These are phyloP conservation scores for Globisporangium barbulae DNA, from an alignment of 352 stramenopile genomes.

Conservation along the genomic window DNA sequence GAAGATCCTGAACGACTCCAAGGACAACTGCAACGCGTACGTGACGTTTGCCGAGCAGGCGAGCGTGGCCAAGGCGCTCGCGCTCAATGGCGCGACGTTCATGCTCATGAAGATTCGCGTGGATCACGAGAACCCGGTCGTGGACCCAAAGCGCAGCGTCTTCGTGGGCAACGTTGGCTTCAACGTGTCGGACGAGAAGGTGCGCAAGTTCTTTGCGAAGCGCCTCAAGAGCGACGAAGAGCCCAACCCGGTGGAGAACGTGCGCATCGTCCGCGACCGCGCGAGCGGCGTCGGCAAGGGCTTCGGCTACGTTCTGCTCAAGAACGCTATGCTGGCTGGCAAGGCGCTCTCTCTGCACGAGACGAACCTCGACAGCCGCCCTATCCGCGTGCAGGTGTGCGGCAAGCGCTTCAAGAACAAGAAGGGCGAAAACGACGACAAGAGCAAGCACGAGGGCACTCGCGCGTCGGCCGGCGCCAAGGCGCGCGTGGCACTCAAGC, in stretches of 20 bases:
- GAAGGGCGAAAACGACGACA: constrained; percentile 42
- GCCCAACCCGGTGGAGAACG: constrained; percentile 69
- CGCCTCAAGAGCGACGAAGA: constrained; percentile 68
- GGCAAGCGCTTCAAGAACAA: constrained; percentile 86
- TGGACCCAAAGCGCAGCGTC: constrained; percentile 81
- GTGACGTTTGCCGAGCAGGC: constrained; percentile 73
- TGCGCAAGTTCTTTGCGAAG: constrained; percentile 71
- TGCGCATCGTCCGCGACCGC: constrained; percentile 88
- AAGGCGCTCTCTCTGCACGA: constrained; percentile 69
- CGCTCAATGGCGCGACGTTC: constrained; percentile 68
- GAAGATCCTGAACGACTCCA: constrained; percentile 80
- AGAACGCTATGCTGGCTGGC: constrained; percentile 52
- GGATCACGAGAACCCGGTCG: constrained; percentile 51
- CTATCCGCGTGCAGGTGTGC: constrained; percentile 75
- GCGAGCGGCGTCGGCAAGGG: constrained; percentile 89
- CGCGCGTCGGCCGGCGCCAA: constrained; percentile 49
- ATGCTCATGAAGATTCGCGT: constrained; percentile 64
- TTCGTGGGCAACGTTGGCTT: constrained; percentile 92
- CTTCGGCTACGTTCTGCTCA: constrained; percentile 90
- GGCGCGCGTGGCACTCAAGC: constrained; percentile 65
- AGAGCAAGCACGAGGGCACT: constrained; percentile 53
- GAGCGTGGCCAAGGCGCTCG: constrained; percentile 61
- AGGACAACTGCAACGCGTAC: constrained; percentile 91
- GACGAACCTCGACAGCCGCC: constrained; percentile 64
- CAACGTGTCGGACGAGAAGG: constrained; percentile 74